A percentile compares a stretch with the other conserved stretches of the same genome.
phyloP scores from a whole-genome alignment of 75 land plant species.

The Pseudotsuga menziesii region DNA sequence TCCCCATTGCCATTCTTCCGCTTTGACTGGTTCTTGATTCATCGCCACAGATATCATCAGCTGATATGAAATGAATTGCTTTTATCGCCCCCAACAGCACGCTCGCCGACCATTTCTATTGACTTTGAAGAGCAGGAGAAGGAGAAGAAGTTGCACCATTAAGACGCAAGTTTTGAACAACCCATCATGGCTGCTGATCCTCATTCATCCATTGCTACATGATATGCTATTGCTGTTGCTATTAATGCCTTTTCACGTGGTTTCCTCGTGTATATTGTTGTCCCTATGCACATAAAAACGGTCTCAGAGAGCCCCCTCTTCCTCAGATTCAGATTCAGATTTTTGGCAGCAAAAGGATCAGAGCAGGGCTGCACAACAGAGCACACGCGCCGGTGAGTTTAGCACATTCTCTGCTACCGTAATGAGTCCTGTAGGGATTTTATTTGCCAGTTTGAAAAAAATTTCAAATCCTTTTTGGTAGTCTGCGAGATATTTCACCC shows the following conservation, averaged over 20 bases:
- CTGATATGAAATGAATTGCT: conserved; percentile 5
- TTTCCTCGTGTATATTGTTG: no score
- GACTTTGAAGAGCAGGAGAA: conserved; percentile 9
- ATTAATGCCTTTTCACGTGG: conserved; percentile 7
- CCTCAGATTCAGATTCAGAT: no score
- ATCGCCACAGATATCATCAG: background rate
- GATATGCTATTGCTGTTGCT: background rate
- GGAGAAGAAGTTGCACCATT: no score
- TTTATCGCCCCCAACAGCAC: background rate
- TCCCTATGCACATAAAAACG: no score
- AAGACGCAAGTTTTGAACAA: conserved; percentile 7
- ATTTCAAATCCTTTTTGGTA: background rate
- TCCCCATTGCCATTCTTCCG: background rate
- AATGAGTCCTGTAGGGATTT: background rate
- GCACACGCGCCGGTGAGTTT: background rate
- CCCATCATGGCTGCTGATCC: background rate
- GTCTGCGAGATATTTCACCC: background rate
- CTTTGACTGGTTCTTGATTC: conserved; percentile 10
- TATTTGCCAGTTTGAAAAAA: background rate
- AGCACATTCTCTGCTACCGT: background rate
- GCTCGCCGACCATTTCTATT: conserved; percentile 5
- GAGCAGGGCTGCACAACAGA: background rate
- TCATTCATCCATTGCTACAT: conserved; percentile 4
- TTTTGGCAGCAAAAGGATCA: background rate
- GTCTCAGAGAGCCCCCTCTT: no score